Evolutionary conservation across 106 monocot species (phyloP), one percentile per base, ranked within the genome.

Genomic region (Dactylorhiza incarnata): DNA sequence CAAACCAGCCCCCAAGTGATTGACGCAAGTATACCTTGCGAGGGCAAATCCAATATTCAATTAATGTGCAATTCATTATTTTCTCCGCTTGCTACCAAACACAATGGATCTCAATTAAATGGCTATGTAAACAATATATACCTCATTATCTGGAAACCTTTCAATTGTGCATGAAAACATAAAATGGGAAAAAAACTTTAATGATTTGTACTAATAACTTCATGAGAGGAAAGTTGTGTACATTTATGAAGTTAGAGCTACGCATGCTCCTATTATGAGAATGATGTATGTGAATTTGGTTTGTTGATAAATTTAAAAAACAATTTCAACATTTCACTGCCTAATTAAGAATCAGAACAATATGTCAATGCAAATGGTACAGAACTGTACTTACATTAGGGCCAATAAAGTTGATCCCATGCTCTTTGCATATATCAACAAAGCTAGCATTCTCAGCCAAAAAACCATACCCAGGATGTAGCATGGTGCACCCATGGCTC

Each of bases 401-500:
- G 5, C 95, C 95, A 84, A 95, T 95, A 63, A 95, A 95, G 71
- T 95, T 95, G 77, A 95, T 90, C 20, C 92, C 87, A 84, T 95
- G 95, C 75, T 86, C 89, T 75, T 73, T 92, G 84, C 95, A 95
- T 53, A 92, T 89, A 68, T 92, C 95, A 29, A 95, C 95, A 88
- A 95, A 95, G 23, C 81, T 74, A 78, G 95, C 95, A 90, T 95
- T 95, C 74, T 95, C 95, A 73, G 95, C 85, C 71, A 95, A 85
- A 77, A 95, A 95, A 49, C 95, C 95, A 83, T 95, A 95, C 2
- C 95, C 95, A 12, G 95, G 95, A 84, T 95, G 95, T 77, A 95
- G 81, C 95, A 95, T 95, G 20, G 95, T 90, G 84, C 95, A 95
- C 22, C 82, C 76, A 67, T 74, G 92, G 67, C 89, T 95, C 73